Evolutionary conservation across 768 basidiomycete species (phyloP).

Genomic region (Strobilomyces echinocephalus): DNA sequence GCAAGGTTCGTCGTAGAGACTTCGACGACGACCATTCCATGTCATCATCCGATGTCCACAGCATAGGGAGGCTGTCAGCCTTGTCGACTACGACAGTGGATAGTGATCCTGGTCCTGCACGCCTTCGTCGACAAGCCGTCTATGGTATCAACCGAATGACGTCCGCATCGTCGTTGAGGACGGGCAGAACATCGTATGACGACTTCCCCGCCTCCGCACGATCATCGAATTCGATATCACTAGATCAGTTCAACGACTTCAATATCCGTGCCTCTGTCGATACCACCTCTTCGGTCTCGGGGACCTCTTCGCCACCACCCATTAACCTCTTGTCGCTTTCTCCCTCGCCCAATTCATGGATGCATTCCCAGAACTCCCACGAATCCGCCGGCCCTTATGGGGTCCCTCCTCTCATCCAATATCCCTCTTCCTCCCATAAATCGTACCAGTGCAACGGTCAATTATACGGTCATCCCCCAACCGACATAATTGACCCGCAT

Average conservation of each 20-base stretch:
- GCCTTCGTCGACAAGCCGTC: slow-evolving; percentile 57
- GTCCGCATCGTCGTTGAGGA: slow-evolving; percentile 67
- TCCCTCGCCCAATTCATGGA: slow-evolving; percentile 56
- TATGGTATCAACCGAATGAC: slow-evolving; percentile 72
- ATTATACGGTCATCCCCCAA: slow-evolving; percentile 53
- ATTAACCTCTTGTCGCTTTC: slow-evolving; percentile 71
- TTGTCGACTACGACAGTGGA: slow-evolving; percentile 82
- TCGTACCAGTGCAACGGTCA: slow-evolving; percentile 52
- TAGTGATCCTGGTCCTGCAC: slow-evolving; percentile 77
- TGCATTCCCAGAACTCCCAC: slow-evolving; percentile 42
- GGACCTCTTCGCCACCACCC: slow-evolving; percentile 71
- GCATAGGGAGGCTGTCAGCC: slow-evolving; percentile 66
- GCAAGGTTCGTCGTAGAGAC: slow-evolving; percentile 77
- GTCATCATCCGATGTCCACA: slow-evolving; percentile 83
- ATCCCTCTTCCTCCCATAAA: slow-evolving; percentile 36
- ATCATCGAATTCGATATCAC: slow-evolving; percentile 74
- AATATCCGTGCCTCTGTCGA: slow-evolving; percentile 66
- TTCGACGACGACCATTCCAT: slow-evolving; percentile 90
- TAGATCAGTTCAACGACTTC: slow-evolving; percentile 77
- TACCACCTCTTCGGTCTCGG: slow-evolving; percentile 49
- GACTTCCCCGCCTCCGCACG: slow-evolving; percentile 70
- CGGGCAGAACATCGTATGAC: slow-evolving; percentile 54
- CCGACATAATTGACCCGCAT: slow-evolving; percentile 57
- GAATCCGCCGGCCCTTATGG: slow-evolving; percentile 37
- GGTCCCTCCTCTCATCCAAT: slow-evolving; percentile 34